These are phyloP conservation scores for Dictyostelium firmibasis DNA, from an alignment of 78 protist genomes.

Conservation along the genomic window DNA sequence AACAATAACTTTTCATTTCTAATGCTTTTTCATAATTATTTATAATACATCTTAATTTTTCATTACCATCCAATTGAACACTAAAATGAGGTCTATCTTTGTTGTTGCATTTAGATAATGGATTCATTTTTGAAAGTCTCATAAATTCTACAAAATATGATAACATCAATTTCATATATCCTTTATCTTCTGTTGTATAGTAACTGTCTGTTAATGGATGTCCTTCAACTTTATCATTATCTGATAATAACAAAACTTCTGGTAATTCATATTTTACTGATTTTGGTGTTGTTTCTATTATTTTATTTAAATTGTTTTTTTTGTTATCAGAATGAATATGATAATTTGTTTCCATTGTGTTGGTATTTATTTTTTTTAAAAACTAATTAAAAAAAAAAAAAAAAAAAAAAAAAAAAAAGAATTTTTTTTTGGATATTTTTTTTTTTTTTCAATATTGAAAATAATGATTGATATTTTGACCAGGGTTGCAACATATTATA, in stretches of 20 bases:
- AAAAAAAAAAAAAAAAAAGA: background rate
- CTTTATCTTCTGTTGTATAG: background rate
- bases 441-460: too few relatives aligned
- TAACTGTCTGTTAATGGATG: background rate
- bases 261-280: background rate
- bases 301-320: background rate
- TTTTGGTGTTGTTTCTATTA: background rate
- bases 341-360: slow-evolving; percentile 1
- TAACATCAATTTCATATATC: background rate
- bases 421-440: too few relatives aligned
- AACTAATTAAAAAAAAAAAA: background rate
- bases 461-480: too few relatives aligned
- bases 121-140: background rate
- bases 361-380: too few relatives aligned
- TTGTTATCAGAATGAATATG: background rate
- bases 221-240: background rate
- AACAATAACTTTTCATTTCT: background rate
- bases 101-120: background rate
- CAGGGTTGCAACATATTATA: too few relatives aligned
- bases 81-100: background rate
- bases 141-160: slow-evolving; percentile 4
- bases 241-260: background rate
- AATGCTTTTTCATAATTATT: background rate
- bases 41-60: slow-evolving; percentile 16
- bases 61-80: background rate